Evolutionary conservation across 2,329 filamentous ascomycete species (phyloP), one percentile per base, ranked within the genome.

Genomic region (Arthroderma sp.): DNA sequence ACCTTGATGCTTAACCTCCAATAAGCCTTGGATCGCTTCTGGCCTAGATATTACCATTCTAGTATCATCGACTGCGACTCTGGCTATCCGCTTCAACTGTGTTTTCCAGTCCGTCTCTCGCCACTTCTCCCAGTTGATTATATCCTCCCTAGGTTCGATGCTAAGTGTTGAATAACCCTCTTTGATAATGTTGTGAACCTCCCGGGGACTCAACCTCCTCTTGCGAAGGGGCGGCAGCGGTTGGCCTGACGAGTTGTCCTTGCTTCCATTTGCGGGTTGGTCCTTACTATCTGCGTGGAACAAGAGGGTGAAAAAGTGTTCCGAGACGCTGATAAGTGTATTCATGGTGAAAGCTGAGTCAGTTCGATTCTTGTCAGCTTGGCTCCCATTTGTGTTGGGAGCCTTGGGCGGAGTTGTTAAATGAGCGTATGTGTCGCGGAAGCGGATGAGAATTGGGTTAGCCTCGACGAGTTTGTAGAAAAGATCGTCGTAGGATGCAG

Each of bases 391-490:
- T 50, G 64, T 43, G 40, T 50, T 39, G n/a, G 46, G 44, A 39
- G 51, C 22, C 34, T 15, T 30, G 43, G 34, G 46, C 8, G 36
- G 42, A 29, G 28, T 50, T 45, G 52, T 50, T 58, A 29, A 60
- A 58, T 22, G 73, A 57, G 68, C 66, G 62, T 91, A 96, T 6
- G 77, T 81, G 50, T 87, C 78, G 36, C 86, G 78, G 66, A 96
- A 94, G 58, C 85, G 86, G 30, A 74, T 68, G 22, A 96, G 73
- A 8, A 86, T 75, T 40, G 94, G 86, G 7, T 88, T 86, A 1
- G 82, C 84, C 64, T 98, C 91, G 28, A 96, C 87, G 1, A 96
- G 76, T 66, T 98, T 98, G 75, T 98, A 98, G 67, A 98, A 96
- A 0, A 98, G 72, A 58, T 98, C 91, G 56, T 98, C 91, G 63